A percentile compares a stretch with the other conserved stretches of the same genome.
Conservation (phyloP, 192 early-diverging fungal species). For the Coemansia sp. region DNA sequence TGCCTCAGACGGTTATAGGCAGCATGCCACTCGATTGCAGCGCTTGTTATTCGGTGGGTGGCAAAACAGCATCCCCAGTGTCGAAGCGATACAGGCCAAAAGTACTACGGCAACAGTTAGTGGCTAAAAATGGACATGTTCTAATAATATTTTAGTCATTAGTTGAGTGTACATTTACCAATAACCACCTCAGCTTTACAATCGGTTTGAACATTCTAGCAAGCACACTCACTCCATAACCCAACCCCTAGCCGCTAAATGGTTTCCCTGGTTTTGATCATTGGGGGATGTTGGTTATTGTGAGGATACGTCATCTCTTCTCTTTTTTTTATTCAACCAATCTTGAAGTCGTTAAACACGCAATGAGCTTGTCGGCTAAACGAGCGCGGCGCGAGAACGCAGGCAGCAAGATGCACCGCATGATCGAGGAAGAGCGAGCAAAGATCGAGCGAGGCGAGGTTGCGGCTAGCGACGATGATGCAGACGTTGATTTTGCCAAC, state of each 20-base stretch:
- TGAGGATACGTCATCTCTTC: too few relatives aligned
- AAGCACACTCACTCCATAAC: too few relatives aligned
- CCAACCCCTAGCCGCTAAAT: too few relatives aligned
- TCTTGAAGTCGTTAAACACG: not conserved
- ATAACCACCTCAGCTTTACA: too few relatives aligned
- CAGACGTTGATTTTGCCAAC: constrained; percentile 38
- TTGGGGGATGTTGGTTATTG: too few relatives aligned
- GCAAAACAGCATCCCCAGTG: not conserved
- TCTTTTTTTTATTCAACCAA: not conserved
- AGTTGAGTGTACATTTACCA: too few relatives aligned
- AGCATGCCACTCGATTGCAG: not conserved
- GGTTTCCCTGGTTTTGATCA: too few relatives aligned
- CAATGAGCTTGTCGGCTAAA: constrained; percentile 6
- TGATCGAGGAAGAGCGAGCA: constrained; percentile 47
- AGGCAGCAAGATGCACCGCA: constrained; percentile 45
- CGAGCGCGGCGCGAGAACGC: constrained; percentile 48
- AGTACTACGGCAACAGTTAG: not conserved
- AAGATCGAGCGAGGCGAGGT: constrained; percentile 37
- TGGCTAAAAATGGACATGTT: too few relatives aligned
- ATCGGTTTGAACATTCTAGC: too few relatives aligned
- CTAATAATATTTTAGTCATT: too few relatives aligned
- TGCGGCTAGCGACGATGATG: constrained; percentile 42
- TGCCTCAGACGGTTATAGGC: not conserved
- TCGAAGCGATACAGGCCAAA: not conserved
- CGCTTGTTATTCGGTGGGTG: not conserved